Percentiles rank a stretch among this genome's conserved stretches.
phyloP scores from a whole-genome alignment of 495 filamentous ascomycete genomes.

The Aspergillus mulundensis region DNA sequence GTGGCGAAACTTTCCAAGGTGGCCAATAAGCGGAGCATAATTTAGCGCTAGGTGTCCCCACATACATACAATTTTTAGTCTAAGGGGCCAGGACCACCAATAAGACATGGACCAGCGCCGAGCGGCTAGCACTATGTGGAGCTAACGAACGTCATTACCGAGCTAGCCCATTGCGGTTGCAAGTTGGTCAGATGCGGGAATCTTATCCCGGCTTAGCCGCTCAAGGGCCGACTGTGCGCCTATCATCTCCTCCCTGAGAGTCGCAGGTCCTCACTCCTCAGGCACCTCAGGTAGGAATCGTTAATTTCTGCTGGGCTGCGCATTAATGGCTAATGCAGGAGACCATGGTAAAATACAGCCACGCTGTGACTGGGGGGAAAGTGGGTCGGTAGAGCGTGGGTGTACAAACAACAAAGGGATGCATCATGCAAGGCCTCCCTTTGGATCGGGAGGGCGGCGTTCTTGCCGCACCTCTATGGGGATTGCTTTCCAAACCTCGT shows the following conservation, averaged over 20 bases:
- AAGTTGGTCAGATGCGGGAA: not conserved
- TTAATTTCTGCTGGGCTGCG: not conserved
- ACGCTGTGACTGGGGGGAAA: conserved; percentile 9
- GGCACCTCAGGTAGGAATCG: not conserved
- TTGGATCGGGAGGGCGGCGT: too few relatives aligned
- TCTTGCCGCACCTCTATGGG: too few relatives aligned
- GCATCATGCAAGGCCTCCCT: not conserved
- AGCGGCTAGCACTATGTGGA: conserved; percentile 15
- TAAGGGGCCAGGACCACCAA: conserved; percentile 11
- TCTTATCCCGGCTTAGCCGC: conserved; percentile 6
- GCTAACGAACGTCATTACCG: not conserved
- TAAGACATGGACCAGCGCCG: conserved; percentile 5
- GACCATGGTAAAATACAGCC: conserved; percentile 4
- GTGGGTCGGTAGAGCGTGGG: conserved; percentile 5
- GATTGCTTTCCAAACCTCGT: not conserved
- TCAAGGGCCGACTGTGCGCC: conserved; percentile 10
- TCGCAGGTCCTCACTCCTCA: not conserved
- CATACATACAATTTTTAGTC: conserved; percentile 14
- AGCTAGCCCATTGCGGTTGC: conserved; percentile 13
- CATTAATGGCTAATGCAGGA: conserved; percentile 7
- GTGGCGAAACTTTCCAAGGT: conserved; percentile 24
- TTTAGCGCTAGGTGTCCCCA: conserved; percentile 6
- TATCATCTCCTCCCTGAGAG: not conserved
- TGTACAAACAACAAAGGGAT: not conserved
- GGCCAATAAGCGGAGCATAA: conserved; percentile 18